A percentile compares a stretch with the other conserved stretches of the same genome.
These are phyloP conservation scores for Suillus tomentosus DNA, from an alignment of 768 basidiomycete species.

Conservation along the genomic window DNA sequence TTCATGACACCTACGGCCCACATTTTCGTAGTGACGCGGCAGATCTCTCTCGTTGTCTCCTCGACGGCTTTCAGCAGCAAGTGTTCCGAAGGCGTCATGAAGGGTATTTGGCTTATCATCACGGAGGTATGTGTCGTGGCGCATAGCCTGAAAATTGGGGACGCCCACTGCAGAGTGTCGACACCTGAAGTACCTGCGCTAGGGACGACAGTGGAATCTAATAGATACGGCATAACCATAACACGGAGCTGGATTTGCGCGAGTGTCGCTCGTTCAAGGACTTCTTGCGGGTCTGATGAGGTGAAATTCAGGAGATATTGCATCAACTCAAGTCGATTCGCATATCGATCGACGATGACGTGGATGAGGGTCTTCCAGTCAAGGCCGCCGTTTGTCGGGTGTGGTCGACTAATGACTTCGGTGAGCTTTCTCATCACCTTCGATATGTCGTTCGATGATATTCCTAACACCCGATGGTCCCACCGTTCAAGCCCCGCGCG, in stretches of 20 bases:
- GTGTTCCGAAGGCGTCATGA: conserved; percentile 19
- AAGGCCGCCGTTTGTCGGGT: conserved; percentile 29
- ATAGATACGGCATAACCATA: conserved; percentile 21
- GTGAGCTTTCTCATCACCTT: conserved; percentile 13
- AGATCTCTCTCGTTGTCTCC: conserved; percentile 22
- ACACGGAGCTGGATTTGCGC: conserved; percentile 23
- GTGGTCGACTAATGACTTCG: conserved; percentile 8
- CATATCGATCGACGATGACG: conserved; percentile 43
- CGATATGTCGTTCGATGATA: conserved; percentile 18
- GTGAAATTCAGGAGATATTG: conserved; percentile 36
- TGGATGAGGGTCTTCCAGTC: conserved; percentile 45
- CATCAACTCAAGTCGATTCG: conserved; percentile 44
- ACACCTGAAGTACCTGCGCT: conserved; percentile 1
- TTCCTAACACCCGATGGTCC: conserved; percentile 21
- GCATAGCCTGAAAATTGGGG: conserved; percentile 15
- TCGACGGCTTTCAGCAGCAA: conserved; percentile 16
- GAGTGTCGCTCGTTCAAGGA: conserved; percentile 15
- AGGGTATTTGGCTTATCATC: neutral
- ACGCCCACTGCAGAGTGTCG: conserved; percentile 15
- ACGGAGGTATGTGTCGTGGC: conserved; percentile 16
- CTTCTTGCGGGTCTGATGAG: conserved; percentile 15
- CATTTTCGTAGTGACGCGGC: conserved; percentile 21
- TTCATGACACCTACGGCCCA: conserved; percentile 21
- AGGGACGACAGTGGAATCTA: conserved; percentile 12
- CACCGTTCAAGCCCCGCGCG: conserved; percentile 22